Conservation (phyloP, 2,329 filamentous ascomycete species). For the Harringtonia lauricola region DNA sequence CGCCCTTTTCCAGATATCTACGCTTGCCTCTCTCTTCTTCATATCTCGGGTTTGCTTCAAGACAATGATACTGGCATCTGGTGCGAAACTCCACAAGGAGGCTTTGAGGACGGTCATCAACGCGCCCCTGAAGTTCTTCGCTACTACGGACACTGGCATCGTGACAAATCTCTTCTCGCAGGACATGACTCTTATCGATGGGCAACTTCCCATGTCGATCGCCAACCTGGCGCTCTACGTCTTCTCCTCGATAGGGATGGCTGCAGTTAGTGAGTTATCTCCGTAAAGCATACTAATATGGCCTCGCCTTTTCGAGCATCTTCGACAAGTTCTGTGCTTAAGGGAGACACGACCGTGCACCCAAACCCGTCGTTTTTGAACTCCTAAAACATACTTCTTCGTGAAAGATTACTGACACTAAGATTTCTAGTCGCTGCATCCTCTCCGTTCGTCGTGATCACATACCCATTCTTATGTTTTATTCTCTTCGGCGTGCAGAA, state of each 20-base stretch:
- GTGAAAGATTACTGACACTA: too few relatives aligned
- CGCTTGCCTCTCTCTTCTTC: slow-evolving; percentile 13
- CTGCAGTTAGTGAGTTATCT: too few relatives aligned
- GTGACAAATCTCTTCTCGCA: slow-evolving; percentile 30
- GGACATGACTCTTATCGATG: slow-evolving; percentile 28
- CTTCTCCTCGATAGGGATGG: slow-evolving; percentile 15
- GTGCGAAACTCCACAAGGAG: slow-evolving; percentile 16
- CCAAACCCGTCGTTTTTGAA: too few relatives aligned
- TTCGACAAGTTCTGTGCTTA: too few relatives aligned
- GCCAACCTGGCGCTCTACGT: slow-evolving; percentile 13
- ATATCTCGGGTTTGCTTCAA: slow-evolving; percentile 12
- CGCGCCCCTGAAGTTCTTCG: slow-evolving; percentile 23
- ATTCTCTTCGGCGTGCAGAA: slow-evolving; percentile 40
- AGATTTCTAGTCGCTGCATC: too few relatives aligned
- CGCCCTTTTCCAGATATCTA: slow-evolving; percentile 14
- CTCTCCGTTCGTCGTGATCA: slow-evolving; percentile 19
- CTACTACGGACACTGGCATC: slow-evolving; percentile 22
- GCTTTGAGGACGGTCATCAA: slow-evolving; percentile 20
- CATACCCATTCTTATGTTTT: slow-evolving; percentile 35
- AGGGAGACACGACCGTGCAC: too few relatives aligned
- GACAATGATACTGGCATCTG: slow-evolving; percentile 12
- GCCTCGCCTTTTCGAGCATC: too few relatives aligned
- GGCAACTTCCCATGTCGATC: slow-evolving; percentile 22
- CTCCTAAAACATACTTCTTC: too few relatives aligned
- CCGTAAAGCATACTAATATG: too few relatives aligned